Percentiles rank a stretch among this genome's conserved stretches.
phyloP scores from a whole-genome alignment of 768 basidiomycete genomes.

The Coprinopsis marcescibilis region DNA sequence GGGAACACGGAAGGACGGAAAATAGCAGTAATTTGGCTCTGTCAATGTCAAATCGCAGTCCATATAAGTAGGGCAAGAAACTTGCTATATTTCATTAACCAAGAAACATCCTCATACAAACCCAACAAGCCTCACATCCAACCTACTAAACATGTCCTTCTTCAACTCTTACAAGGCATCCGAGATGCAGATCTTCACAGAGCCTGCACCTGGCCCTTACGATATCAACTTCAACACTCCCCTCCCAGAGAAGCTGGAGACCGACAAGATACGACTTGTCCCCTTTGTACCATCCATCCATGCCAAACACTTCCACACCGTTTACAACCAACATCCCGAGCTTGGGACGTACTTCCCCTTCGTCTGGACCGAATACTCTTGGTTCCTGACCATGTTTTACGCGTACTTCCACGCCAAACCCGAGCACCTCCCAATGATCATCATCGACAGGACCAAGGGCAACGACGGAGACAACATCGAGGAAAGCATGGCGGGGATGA shows the following conservation, averaged over 20 bases:
- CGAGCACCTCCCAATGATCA: slow-evolving; percentile 38
- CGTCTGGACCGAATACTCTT: too few relatives aligned
- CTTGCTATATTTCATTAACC: too few relatives aligned
- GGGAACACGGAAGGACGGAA: too few relatives aligned
- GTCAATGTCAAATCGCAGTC: too few relatives aligned
- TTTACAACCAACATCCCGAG: slow-evolving; percentile 28
- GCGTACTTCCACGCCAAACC: slow-evolving; percentile 38
- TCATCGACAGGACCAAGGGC: slow-evolving; percentile 45
- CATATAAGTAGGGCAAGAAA: too few relatives aligned
- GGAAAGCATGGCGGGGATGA: slow-evolving; percentile 42
- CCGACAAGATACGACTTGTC: slow-evolving; percentile 39
- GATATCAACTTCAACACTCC: slow-evolving; percentile 49
- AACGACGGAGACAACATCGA: slow-evolving; percentile 9
- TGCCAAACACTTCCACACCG: slow-evolving; percentile 32
- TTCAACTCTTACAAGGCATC: too few relatives aligned
- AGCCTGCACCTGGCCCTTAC: slow-evolving; percentile 21
- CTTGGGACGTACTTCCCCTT: slow-evolving; percentile 45
- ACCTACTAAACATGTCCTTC: too few relatives aligned
- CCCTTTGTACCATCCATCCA: slow-evolving; percentile 51
- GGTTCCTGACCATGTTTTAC: too few relatives aligned
- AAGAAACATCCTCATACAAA: too few relatives aligned
- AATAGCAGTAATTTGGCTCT: too few relatives aligned
- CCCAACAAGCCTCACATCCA: too few relatives aligned
- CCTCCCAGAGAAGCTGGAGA: slow-evolving; percentile 38
- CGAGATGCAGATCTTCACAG: too few relatives aligned